Percentiles rank a stretch among this genome's conserved stretches.
These are phyloP conservation scores for Penicillium cataractarum DNA, from an alignment of 495 filamentous ascomycete genomes.

Conservation along the genomic window DNA sequence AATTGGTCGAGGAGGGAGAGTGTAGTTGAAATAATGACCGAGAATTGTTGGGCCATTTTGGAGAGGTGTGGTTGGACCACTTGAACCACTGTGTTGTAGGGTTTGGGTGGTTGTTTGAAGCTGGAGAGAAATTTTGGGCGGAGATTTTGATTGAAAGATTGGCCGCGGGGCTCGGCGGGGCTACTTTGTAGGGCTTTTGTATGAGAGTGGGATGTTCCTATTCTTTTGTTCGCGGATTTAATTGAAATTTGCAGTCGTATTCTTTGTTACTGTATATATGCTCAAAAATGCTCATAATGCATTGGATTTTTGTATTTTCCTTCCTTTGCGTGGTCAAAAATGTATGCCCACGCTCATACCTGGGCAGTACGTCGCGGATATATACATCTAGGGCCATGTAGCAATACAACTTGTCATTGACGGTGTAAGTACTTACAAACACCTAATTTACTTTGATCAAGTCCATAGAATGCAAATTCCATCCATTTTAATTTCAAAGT, in stretches of 20 bases:
- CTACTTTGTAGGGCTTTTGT: conserved; percentile 8
- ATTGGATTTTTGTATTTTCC: no score
- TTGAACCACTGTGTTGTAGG: background rate
- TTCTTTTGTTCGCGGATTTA: no score
- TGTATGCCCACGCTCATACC: no score
- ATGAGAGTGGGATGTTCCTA: background rate
- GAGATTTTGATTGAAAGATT: conserved; percentile 18
- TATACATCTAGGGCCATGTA: no score
- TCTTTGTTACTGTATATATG: background rate
- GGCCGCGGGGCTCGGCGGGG: conserved; percentile 41
- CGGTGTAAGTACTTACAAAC: no score
- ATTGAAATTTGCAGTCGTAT: background rate
- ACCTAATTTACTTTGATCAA: no score
- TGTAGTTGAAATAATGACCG: conserved; percentile 35
- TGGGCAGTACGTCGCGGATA: no score
- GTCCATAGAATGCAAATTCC: no score
- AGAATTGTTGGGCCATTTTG: conserved; percentile 47
- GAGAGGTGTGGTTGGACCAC: background rate
- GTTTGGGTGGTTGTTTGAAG: conserved; percentile 7
- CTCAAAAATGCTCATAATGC: no score
- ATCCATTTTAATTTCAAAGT: no score
- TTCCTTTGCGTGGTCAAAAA: no score
- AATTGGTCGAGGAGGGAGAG: conserved; percentile 42
- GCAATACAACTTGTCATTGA: no score
- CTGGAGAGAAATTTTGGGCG: conserved; percentile 31